Evolutionary conservation across 2,329 filamentous ascomycete genomes (phyloP).

Genomic region (Neofusicoccum sp.): DNA sequence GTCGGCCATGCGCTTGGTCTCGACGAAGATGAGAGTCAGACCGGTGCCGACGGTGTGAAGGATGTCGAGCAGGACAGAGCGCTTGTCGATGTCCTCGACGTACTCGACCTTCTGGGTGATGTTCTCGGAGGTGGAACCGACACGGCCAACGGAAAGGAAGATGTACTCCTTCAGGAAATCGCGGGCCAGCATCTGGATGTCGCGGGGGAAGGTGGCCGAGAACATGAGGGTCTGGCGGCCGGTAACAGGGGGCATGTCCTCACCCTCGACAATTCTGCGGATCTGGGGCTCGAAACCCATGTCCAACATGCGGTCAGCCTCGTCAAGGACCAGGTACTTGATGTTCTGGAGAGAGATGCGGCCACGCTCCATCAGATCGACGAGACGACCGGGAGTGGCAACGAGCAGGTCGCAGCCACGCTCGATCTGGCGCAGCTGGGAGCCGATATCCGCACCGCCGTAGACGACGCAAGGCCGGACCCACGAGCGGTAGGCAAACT

Average conservation of each 20-base stretch:
- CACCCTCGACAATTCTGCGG: slow-evolving; percentile 94
- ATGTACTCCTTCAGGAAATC: slow-evolving; percentile 99
- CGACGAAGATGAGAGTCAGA: slow-evolving; percentile 95
- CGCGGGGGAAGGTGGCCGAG: slow-evolving; percentile 97
- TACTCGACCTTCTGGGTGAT: slow-evolving; percentile 99
- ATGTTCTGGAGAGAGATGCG: slow-evolving; percentile 98
- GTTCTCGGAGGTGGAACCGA: slow-evolving; percentile 99
- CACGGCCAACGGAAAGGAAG: slow-evolving; percentile 97
- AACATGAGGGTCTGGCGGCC: slow-evolving; percentile 99
- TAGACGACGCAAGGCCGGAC: slow-evolving; percentile 98
- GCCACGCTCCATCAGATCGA: slow-evolving; percentile 97
- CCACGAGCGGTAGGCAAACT: slow-evolving; percentile 99
- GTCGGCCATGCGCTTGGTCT: slow-evolving; percentile 99
- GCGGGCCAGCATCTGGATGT: slow-evolving; percentile 98
- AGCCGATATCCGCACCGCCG: slow-evolving; percentile 97
- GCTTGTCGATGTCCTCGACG: slow-evolving; percentile 95
- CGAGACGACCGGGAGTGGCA: slow-evolving; percentile 93
- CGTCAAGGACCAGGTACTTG: slow-evolving; percentile 98
- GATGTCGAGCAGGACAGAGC: slow-evolving; percentile 94
- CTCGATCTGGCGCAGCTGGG: slow-evolving; percentile 97
- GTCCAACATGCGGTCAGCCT: slow-evolving; percentile 99
- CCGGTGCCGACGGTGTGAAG: slow-evolving; percentile 90
- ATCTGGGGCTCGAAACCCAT: slow-evolving; percentile 99
- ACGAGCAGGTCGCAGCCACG: slow-evolving; percentile 96
- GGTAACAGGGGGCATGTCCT: slow-evolving; percentile 89